Evolutionary conservation across 148 eudicot genomes (phyloP).

Genomic region (Vaccinium darrowii): DNA sequence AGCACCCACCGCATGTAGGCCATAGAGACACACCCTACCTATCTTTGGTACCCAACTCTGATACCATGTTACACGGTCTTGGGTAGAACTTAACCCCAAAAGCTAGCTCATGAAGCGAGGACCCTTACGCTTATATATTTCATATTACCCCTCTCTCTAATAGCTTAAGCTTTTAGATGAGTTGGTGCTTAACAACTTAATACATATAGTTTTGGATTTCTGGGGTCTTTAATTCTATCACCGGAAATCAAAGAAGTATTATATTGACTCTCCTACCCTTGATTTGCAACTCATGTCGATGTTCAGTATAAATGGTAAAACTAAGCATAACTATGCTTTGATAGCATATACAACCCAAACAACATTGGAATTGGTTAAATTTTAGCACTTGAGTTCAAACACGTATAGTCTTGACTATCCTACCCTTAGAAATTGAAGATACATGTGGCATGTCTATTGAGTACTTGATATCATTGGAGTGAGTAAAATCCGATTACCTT

Average conservation of each 20-base stretch:
- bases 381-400: not conserved
- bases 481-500: no score
- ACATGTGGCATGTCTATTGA: conserved; percentile 78
- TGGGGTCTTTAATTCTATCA: not conserved
- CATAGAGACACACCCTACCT: no score
- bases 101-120: no score
- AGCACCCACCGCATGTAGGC: no score
- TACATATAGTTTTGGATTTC: not conserved
- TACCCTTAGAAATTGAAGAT: conserved; percentile 8
- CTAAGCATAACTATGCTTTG: not conserved
- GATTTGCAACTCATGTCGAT: not conserved
- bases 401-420: not conserved
- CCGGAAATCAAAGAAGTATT: not conserved
- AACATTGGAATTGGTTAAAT: not conserved
- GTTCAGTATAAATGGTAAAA: not conserved
- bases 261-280: not conserved
- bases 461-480: conserved; percentile 60
- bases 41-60: no score
- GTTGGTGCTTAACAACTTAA: no score
- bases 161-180: no score
- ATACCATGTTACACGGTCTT: no score
- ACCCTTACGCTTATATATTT: no score
- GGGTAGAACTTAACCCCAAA: no score
- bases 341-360: not conserved
- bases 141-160: no score